A percentile compares a stretch with the other conserved stretches of the same genome.
phyloP scores from a whole-genome alignment of 2,329 filamentous ascomycete genomes.

The Blastomyces emzantsi region DNA sequence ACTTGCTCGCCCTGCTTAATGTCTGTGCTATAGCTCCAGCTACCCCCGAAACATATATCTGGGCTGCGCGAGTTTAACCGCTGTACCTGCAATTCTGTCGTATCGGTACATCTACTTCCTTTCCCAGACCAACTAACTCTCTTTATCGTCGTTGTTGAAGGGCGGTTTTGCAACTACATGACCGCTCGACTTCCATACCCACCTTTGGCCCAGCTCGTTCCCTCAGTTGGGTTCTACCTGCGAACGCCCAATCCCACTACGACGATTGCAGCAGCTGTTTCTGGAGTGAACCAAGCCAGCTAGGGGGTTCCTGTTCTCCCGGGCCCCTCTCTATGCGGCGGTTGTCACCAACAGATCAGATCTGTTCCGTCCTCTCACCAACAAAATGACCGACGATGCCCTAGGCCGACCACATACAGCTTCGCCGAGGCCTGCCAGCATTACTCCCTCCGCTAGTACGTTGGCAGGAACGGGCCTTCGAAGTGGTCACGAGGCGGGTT shows the following conservation, averaged over 20 bases:
- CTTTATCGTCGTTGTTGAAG: background rate
- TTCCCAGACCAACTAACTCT: too few relatives aligned
- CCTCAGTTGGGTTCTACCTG: background rate
- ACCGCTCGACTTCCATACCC: background rate
- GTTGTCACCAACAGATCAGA: slow-evolving; percentile 13
- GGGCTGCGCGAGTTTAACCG: background rate
- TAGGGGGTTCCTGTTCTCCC: slow-evolving; percentile 8
- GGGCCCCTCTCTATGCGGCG: slow-evolving; percentile 13
- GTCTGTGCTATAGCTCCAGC: background rate
- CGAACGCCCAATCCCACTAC: slow-evolving; percentile 1
- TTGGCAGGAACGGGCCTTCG: slow-evolving; percentile 12
- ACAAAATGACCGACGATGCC: slow-evolving; percentile 23
- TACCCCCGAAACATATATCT: background rate
- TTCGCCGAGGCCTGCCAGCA: slow-evolving; percentile 11
- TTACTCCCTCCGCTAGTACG: slow-evolving; percentile 14
- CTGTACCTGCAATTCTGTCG: background rate
- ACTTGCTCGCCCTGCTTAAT: background rate
- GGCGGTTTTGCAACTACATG: background rate
- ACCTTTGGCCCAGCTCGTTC: background rate
- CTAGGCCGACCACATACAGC: slow-evolving; percentile 21
- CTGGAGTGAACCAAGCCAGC: slow-evolving; percentile 4
- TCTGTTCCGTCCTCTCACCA: slow-evolving; percentile 14
- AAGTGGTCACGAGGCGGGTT: slow-evolving; percentile 37
- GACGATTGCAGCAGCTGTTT: background rate
- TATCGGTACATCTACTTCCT: background rate